Conservation (phyloP, 495 filamentous ascomycete genomes). For the Viridothelium virens region DNA sequence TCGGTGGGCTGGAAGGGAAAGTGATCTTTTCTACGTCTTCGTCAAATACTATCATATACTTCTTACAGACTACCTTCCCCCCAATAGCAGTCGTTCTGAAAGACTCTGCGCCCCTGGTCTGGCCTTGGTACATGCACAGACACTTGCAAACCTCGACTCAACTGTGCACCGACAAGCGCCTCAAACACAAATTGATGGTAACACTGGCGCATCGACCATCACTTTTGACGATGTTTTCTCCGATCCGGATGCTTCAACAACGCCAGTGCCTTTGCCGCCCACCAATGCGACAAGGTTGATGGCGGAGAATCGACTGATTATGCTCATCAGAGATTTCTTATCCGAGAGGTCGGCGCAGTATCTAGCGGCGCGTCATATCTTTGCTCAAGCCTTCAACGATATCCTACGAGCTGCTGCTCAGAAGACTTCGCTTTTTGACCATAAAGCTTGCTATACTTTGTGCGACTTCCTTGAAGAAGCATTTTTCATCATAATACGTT, state of each 20-base stretch:
- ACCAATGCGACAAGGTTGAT: constrained; percentile 70
- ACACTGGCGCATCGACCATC: constrained; percentile 49
- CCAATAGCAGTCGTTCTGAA: constrained; percentile 56
- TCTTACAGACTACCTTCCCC: constrained; percentile 68
- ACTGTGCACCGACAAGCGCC: constrained; percentile 66
- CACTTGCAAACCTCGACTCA: constrained; percentile 71
- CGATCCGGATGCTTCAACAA: constrained; percentile 57
- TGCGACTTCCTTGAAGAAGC: constrained; percentile 89
- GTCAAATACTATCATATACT: constrained; percentile 84
- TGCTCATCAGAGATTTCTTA: constrained; percentile 79
- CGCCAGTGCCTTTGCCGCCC: constrained; percentile 56
- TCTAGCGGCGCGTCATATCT: constrained; percentile 53
- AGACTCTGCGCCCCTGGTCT: constrained; percentile 65
- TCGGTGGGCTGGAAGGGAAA: constrained; percentile 84
- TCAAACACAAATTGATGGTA: constrained; percentile 38
- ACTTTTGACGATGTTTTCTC: constrained; percentile 73
- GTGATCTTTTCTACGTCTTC: constrained; percentile 90
- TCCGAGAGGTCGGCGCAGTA: constrained; percentile 52
- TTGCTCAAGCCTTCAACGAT: constrained; percentile 68
- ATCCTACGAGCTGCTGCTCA: constrained; percentile 66
- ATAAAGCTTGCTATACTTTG: constrained; percentile 81
- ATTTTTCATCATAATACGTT: constrained; percentile 53
- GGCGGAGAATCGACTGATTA: constrained; percentile 85
- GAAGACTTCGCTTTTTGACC: constrained; percentile 73
- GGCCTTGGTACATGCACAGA: constrained; percentile 75